Base-by-base conservation (phyloP, 2,329 filamentous ascomycete species). In the Fusarium hostae region DNA sequence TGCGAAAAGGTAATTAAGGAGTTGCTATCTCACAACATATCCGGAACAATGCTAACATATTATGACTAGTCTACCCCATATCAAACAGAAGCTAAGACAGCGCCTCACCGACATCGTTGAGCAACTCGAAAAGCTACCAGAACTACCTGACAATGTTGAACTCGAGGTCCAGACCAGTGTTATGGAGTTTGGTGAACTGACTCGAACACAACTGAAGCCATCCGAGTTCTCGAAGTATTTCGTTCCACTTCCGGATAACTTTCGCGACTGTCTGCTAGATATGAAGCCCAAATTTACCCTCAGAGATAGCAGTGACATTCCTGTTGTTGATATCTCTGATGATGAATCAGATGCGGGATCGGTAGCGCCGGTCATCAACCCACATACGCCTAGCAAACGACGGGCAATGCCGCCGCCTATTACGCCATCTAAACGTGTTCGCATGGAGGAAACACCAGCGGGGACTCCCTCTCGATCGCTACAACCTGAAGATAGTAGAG, bases 121-220 rank as follows among this genome's bases (percentile, higher is more conserved):
- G 0, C 82, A 91, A 61, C 84, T 97, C 0, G 70, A 78, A 1
- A 81, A 80, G 0, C 85, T 95, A 0, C 92, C 92, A 0, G 91
- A 93, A 40, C 86, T 93, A 0, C 91, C 92, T 0, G 80, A 83
- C 0, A 93, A 94, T 45, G 87, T 94, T 0, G 86, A 90, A n/a
- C 83, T 90, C 0, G 88, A 90, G 13, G 86, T 97, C 0, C 86
- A 86, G 24, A 86, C 86, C 4, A 87, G 89, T 15, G 78, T 95
- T 0, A 82, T 84, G 16, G 82, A 82, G 1, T 90, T 95, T 66
- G 86, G 87, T 0, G 81, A 83, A 0, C 83, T 86, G 8, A 81
- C 82, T 0, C 82, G 89, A 2, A 80, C 93, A 9, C 83, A 86
- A 24, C 85, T 86, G 9, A 68, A 63, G 13, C 75, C 75, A 41